A percentile compares a stretch with the other conserved stretches of the same genome.
phyloP scores from a whole-genome alignment of 768 basidiomycete genomes.

The Glaciozyma antarctica region DNA sequence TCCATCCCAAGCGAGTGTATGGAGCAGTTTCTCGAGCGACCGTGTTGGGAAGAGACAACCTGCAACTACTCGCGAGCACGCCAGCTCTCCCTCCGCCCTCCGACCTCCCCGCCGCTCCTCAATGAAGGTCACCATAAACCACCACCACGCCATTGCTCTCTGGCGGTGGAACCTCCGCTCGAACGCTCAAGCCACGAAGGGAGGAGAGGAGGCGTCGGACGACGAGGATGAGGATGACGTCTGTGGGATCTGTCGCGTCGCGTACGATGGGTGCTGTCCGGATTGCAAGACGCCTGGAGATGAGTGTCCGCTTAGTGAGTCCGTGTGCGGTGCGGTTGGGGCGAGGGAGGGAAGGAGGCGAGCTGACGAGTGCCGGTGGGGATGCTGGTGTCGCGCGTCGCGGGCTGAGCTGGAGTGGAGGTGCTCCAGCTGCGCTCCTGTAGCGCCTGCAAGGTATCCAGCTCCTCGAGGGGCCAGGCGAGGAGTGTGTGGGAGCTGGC shows the following conservation, averaged over 20 bases:
- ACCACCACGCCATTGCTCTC: constrained; percentile 78
- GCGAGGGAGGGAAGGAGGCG: neutral
- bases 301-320: constrained; percentile 79
- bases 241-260: constrained; percentile 81
- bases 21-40: too few species aligned
- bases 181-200: constrained; percentile 8
- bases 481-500: too few species aligned
- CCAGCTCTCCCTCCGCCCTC: neutral
- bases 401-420: neutral
- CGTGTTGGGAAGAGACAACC: too few species aligned
- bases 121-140: constrained; percentile 76
- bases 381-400: neutral
- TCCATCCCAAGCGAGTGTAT: too few species aligned
- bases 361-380: neutral
- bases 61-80: neutral
- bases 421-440: too few species aligned
- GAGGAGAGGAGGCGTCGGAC: constrained; percentile 60
- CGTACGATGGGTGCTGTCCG: constrained; percentile 91
- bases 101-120: neutral
- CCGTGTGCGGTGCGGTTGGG: neutral
- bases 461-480: too few species aligned
- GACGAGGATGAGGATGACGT: constrained; percentile 64
- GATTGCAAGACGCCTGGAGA: constrained; percentile 95
- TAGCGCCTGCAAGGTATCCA: too few species aligned
- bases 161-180: constrained; percentile 69